These are phyloP conservation scores for Schwanniomyces vanrijiae DNA, from an alignment of 805 yeast genomes.

Conservation along the genomic window DNA sequence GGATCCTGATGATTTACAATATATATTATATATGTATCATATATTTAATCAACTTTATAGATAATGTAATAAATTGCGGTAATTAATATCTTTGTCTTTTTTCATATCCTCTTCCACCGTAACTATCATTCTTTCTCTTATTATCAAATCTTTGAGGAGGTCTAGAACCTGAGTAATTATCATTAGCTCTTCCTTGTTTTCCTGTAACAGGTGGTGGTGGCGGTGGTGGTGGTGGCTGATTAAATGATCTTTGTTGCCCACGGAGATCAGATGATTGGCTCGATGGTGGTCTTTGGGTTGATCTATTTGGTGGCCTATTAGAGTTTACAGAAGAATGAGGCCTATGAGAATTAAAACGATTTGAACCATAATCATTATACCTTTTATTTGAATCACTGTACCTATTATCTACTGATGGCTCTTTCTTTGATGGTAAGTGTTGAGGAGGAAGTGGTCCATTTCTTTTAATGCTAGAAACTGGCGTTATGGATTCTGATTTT, in stretches of 20 bases:
- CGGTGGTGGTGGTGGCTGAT: constrained; percentile 19
- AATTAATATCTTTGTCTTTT: constrained; percentile 29
- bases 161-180: constrained; percentile 7
- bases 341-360: constrained; percentile 2
- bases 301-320: constrained; percentile 1
- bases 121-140: constrained; percentile 25
- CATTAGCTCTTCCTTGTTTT: background rate
- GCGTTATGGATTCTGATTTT: constrained; percentile 1
- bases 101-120: constrained; percentile 22
- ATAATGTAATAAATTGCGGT: background rate
- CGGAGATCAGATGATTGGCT: constrained; percentile 6
- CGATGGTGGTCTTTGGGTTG: constrained; percentile 5
- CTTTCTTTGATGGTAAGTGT: constrained; percentile 10
- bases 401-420: constrained; percentile 1
- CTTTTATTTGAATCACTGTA: constrained; percentile 7
- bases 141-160: constrained; percentile 14
- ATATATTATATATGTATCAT: too few species aligned
- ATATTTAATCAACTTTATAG: background rate
- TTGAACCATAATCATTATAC: constrained; percentile 6
- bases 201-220: background rate
- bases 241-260: constrained; percentile 4
- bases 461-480: background rate
- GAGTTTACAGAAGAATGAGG: constrained; percentile 1
- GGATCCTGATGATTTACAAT: constrained; percentile 10
- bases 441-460: constrained; percentile 8